Percentiles rank a stretch among this genome's conserved stretches.
Conservation (phyloP, 352 stramenopile species). For the Globisporangium echinulatum region DNA sequence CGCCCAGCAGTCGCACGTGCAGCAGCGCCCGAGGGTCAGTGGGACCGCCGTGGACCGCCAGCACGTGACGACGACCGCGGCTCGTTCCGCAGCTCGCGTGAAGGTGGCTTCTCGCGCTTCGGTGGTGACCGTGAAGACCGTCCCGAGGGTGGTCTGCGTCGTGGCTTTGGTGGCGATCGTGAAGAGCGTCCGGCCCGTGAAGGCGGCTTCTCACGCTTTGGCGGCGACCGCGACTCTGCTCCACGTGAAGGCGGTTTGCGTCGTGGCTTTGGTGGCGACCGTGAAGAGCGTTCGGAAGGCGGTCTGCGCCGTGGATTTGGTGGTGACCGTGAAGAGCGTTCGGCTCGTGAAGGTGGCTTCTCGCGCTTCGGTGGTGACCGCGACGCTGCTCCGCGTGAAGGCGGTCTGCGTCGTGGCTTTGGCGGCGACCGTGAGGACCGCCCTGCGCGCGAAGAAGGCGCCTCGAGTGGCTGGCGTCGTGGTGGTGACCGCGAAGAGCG, state of each 20-base stretch:
- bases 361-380: slow-evolving; percentile 22
- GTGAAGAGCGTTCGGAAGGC: slow-evolving; percentile 26
- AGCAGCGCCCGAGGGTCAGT: slow-evolving; percentile 42
- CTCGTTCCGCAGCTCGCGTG: slow-evolving; percentile 8
- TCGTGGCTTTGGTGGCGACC: slow-evolving; percentile 20
- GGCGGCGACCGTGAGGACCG: slow-evolving; percentile 20
- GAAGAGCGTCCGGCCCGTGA: slow-evolving; percentile 10
- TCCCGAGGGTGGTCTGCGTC: slow-evolving; percentile 23
- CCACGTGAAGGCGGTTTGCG: neutral
- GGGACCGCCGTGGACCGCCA: slow-evolving; percentile 48
- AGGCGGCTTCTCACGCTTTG: slow-evolving; percentile 15
- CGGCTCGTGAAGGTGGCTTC: slow-evolving; percentile 18
- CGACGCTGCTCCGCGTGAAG: slow-evolving; percentile 21
- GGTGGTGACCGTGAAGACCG: slow-evolving; percentile 21
- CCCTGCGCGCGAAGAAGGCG: slow-evolving; percentile 9
- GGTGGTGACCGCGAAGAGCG: slow-evolving; percentile 19
- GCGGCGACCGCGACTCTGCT: slow-evolving; percentile 17
- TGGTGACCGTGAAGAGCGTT: slow-evolving; percentile 26
- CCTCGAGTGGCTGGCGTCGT: slow-evolving; percentile 9
- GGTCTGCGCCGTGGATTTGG: slow-evolving; percentile 26
- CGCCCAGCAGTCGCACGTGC: slow-evolving; percentile 21
- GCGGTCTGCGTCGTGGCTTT: slow-evolving; percentile 23
- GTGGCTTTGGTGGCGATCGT: slow-evolving; percentile 24
- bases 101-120: slow-evolving; percentile 14
- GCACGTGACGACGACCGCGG: slow-evolving; percentile 23